A percentile compares a stretch with the other conserved stretches of the same genome.
These are phyloP conservation scores for Candida khao-thaluensis DNA, from an alignment of 805 yeast genomes.

Conservation along the genomic window DNA sequence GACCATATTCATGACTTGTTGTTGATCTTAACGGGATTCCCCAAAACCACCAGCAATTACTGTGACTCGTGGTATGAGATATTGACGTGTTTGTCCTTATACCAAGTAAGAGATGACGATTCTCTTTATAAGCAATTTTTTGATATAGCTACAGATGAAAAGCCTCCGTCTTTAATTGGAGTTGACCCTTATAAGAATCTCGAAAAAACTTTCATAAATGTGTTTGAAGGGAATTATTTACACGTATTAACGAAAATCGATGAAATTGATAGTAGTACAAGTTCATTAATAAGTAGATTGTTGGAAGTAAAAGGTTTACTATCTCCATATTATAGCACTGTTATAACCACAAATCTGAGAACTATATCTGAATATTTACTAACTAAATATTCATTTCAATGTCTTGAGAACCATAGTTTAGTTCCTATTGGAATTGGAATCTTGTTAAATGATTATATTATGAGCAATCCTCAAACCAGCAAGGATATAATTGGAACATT, in stretches of 20 bases:
- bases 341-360: conserved; percentile 16
- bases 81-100: conserved; percentile 53
- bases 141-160: conserved; percentile 31
- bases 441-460: conserved; percentile 38
- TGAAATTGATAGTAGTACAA: conserved; percentile 58
- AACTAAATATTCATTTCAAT: conserved; percentile 53
- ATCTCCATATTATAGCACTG: conserved; percentile 30
- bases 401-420: conserved; percentile 49
- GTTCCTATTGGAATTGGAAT: conserved; percentile 73
- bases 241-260: conserved; percentile 60
- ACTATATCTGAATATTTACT: conserved; percentile 56
- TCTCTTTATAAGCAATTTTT: conserved; percentile 33
- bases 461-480: conserved; percentile 39
- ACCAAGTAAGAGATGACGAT: conserved; percentile 51
- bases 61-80: conserved; percentile 71
- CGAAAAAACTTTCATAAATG: conserved; percentile 48
- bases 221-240: conserved; percentile 55
- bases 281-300: conserved; percentile 60
- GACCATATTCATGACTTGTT: conserved; percentile 43
- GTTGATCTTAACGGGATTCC: conserved; percentile 46
- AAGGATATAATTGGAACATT: conserved; percentile 49
- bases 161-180: conserved; percentile 29
- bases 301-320: conserved; percentile 65
- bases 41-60: conserved; percentile 48
- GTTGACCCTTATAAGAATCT: conserved; percentile 26